phyloP scores from a whole-genome alignment of 2,329 filamentous ascomycete genomes.

The Phymatotrichopsis omnivora region DNA sequence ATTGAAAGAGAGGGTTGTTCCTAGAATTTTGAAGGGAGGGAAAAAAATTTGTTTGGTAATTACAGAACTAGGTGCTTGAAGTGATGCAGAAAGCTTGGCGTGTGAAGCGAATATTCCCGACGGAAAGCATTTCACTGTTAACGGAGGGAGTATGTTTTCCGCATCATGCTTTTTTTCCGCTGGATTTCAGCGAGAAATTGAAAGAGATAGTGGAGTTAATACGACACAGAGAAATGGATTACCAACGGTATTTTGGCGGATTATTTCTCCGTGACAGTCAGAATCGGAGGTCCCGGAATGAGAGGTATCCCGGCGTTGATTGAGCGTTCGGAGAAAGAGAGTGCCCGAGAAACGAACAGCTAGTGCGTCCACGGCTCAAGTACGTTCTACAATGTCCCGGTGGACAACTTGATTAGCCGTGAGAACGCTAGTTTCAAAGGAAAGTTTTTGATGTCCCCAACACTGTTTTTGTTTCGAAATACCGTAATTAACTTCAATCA shows the following conservation, averaged over 20 bases:
- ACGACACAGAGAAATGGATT: slow-evolving; percentile 77
- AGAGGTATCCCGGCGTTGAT: slow-evolving; percentile 69
- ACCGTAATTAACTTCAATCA: too few species aligned
- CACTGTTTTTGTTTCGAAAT: too few species aligned
- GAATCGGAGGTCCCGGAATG: slow-evolving; percentile 56
- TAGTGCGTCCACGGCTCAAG: too few species aligned
- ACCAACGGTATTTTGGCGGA: slow-evolving; percentile 71
- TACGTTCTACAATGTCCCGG: too few species aligned
- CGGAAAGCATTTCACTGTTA: slow-evolving; percentile 98
- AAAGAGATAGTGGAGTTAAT: neutral
- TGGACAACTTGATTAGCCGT: too few species aligned
- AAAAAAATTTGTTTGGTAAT: slow-evolving; percentile 97
- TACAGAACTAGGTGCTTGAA: slow-evolving; percentile 90
- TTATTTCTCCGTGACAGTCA: slow-evolving; percentile 74
- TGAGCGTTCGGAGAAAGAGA: too few species aligned
- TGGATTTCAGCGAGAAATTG: neutral
- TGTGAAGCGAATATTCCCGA: slow-evolving; percentile 93
- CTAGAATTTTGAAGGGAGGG: slow-evolving; percentile 77
- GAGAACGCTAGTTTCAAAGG: too few species aligned
- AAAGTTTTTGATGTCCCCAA: too few species aligned
- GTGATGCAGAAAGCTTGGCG: slow-evolving; percentile 86
- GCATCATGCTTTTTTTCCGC: too few species aligned
- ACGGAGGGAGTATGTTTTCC: slow-evolving; percentile 62
- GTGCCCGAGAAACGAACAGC: too few species aligned
- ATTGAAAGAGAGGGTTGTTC: slow-evolving; percentile 76